These are phyloP conservation scores for Breynia disticha DNA, from an alignment of 441 rosid genomes.

Conservation along the genomic window DNA sequence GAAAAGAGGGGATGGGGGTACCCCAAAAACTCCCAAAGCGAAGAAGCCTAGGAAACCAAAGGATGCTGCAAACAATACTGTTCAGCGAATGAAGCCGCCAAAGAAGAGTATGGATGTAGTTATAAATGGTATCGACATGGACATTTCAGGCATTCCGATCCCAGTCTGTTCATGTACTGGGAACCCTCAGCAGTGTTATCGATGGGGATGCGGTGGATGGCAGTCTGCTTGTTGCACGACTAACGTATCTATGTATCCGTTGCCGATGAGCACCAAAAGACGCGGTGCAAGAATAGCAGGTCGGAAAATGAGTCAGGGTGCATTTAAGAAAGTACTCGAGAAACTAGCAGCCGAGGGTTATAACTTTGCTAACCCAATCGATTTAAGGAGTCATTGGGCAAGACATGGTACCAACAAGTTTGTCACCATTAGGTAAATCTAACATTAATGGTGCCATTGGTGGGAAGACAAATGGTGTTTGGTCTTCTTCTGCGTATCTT, in stretches of 20 bases:
- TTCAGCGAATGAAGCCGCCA: slow-evolving; percentile 51
- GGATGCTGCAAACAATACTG: slow-evolving; percentile 32
- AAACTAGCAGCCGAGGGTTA: slow-evolving; percentile 70
- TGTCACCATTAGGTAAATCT: slow-evolving; percentile 88
- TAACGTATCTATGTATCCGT: slow-evolving; percentile 72
- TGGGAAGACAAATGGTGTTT: slow-evolving; percentile 20
- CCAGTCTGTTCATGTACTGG: slow-evolving; percentile 94
- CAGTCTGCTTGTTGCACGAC: slow-evolving; percentile 94
- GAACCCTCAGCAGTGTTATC: slow-evolving; percentile 65
- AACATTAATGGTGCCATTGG: slow-evolving; percentile 11
- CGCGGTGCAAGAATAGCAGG: slow-evolving; percentile 94
- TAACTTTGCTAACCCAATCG: slow-evolving; percentile 68
- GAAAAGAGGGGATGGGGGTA: slow-evolving; percentile 44
- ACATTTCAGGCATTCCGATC: slow-evolving; percentile 73
- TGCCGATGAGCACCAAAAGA: slow-evolving; percentile 86
- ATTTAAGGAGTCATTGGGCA: slow-evolving; percentile 89
- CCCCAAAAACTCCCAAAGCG: slow-evolving; percentile 46
- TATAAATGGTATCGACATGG: slow-evolving; percentile 81
- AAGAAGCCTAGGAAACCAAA: slow-evolving; percentile 74
- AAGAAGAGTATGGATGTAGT: slow-evolving; percentile 78
- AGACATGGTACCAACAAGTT: slow-evolving; percentile 98
- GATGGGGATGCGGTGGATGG: slow-evolving; percentile 99
- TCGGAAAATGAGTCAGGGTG: slow-evolving; percentile 96
- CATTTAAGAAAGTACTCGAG: slow-evolving; percentile 82
- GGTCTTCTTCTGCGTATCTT: slow-evolving; percentile 33